Conservation (phyloP, 495 filamentous ascomycete species). For the Penicillium waksmanii region DNA sequence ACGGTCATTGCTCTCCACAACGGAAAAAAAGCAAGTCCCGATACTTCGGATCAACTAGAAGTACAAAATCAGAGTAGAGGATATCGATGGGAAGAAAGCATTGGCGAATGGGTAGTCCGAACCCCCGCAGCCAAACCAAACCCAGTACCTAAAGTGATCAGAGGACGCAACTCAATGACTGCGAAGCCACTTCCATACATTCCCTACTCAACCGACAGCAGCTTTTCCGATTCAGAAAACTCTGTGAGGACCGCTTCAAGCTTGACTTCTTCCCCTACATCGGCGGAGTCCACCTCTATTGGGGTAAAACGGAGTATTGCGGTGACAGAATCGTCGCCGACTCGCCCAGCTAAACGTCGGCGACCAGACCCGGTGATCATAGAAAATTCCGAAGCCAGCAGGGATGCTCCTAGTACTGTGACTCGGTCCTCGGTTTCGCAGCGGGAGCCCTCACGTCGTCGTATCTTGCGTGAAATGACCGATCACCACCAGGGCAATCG, state of each 20-base stretch:
- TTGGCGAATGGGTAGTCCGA: constrained; percentile 57
- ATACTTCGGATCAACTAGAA: constrained; percentile 22
- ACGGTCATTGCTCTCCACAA: constrained; percentile 30
- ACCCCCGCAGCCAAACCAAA: constrained; percentile 42
- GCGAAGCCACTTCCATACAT: constrained; percentile 18
- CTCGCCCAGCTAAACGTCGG: constrained; percentile 34
- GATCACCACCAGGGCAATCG: constrained; percentile 13
- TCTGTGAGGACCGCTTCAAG: constrained; percentile 30
- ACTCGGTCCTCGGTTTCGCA: constrained; percentile 17
- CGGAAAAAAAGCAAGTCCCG: constrained; percentile 7
- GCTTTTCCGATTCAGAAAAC: constrained; percentile 22
- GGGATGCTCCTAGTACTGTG: background rate
- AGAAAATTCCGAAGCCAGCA: constrained; percentile 8
- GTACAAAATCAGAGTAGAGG: constrained; percentile 20
- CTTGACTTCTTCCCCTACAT: constrained; percentile 39
- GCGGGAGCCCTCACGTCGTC: constrained; percentile 13
- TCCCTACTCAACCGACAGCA: constrained; percentile 32
- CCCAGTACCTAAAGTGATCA: constrained; percentile 10
- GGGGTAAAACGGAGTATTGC: constrained; percentile 28
- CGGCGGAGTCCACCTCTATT: constrained; percentile 29
- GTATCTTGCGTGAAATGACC: constrained; percentile 24
- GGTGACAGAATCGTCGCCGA: constrained; percentile 16
- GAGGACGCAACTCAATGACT: constrained; percentile 15
- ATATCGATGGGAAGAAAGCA: constrained; percentile 59
- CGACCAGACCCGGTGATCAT: constrained; percentile 23